phyloP scores from a whole-genome alignment of 1,284 basidiomycete genomes.

The Cystobasidiaceae sp. region DNA sequence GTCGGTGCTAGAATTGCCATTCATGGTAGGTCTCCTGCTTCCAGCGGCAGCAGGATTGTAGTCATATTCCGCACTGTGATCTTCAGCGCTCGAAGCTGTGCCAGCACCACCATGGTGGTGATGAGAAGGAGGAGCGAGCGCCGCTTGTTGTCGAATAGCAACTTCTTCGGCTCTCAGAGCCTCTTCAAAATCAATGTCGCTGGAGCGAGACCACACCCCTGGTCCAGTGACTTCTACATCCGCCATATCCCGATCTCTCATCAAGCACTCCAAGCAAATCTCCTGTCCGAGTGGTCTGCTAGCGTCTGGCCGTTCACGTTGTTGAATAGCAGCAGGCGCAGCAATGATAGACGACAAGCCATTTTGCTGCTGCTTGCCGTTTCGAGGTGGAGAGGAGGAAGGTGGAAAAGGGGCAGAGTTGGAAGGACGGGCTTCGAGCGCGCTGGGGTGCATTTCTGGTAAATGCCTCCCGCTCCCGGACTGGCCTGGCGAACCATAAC shows the following conservation, averaged over 20 bases:
- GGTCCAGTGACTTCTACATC: slow-evolving; percentile 83
- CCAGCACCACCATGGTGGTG: slow-evolving; percentile 37
- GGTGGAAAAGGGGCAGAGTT: slow-evolving; percentile 27
- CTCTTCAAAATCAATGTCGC: slow-evolving; percentile 76
- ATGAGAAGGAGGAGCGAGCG: slow-evolving; percentile 10
- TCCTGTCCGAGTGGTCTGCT: slow-evolving; percentile 50
- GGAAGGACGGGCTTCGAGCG: slow-evolving; percentile 26
- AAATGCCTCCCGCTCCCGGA: neutral
- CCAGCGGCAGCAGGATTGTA: neutral
- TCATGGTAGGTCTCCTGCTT: neutral
- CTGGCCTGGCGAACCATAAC: slow-evolving; percentile 3
- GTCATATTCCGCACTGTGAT: neutral
- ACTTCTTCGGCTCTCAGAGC: slow-evolving; percentile 63
- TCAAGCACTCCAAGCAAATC: slow-evolving; percentile 93
- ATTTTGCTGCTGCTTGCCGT: neutral
- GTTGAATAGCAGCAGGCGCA: slow-evolving; percentile 18
- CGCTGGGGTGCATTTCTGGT: slow-evolving; percentile 30
- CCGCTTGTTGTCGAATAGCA: neutral
- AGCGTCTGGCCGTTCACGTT: slow-evolving; percentile 25
- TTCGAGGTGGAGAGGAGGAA: slow-evolving; percentile 7
- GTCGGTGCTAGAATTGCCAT: slow-evolving; percentile 21
- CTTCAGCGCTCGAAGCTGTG: slow-evolving; percentile 13
- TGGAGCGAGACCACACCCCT: slow-evolving; percentile 85
- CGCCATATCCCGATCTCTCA: slow-evolving; percentile 97
- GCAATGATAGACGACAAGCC: neutral